Evolutionary conservation across 257 asterid genomes (phyloP).

Genomic region (Solanum bukasovii): DNA sequence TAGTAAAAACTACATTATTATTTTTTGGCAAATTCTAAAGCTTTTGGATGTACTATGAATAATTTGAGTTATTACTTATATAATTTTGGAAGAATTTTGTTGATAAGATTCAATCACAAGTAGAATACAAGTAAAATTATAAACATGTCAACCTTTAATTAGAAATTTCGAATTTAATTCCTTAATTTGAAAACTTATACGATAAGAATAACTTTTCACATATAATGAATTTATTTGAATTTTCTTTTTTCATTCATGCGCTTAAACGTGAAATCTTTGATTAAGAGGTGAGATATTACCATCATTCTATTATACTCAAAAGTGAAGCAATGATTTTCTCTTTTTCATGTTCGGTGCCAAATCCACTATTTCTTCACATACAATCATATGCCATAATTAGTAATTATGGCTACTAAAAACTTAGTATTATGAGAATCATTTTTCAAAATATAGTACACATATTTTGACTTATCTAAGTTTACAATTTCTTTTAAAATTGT

Average conservation of each 20-base stretch:
- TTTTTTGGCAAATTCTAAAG: background rate
- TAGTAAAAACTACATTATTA: background rate
- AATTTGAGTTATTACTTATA: background rate
- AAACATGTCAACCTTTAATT: accelerated
- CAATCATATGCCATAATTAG: background rate
- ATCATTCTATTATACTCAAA: background rate
- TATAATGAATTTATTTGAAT: background rate
- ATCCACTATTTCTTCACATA: background rate
- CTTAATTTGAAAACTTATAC: background rate
- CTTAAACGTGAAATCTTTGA: background rate
- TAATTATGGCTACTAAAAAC: background rate
- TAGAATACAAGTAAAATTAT: background rate
- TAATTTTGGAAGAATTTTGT: background rate
- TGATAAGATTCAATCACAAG: background rate
- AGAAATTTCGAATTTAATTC: background rate
- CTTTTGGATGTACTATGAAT: background rate
- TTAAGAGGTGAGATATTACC: background rate
- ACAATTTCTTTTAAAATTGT: background rate
- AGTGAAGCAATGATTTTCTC: background rate
- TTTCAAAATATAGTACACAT: background rate
- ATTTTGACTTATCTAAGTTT: background rate
- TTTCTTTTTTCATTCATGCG: no score
- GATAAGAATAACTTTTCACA: background rate
- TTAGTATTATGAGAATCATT: background rate
- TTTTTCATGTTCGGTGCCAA: background rate